Evolutionary conservation across 129 eudicot genomes (phyloP).

Genomic region (Logfia minima): DNA sequence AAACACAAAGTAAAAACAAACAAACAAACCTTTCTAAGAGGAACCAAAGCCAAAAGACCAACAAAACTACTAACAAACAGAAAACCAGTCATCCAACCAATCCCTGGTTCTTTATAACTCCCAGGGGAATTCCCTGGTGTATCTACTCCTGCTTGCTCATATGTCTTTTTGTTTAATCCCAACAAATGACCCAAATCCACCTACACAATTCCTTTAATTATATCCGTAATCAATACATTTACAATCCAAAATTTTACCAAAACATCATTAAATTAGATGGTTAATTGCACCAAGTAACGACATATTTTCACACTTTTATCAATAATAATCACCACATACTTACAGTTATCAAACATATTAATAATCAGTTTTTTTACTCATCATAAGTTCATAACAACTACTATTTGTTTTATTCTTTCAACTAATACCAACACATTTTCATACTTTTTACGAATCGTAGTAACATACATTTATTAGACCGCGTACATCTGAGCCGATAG

Average conservation of each 20-base stretch:
- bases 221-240: background rate
- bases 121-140: conserved; percentile 70
- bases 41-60: conserved; percentile 87
- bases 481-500: too few species aligned
- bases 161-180: conserved; percentile 68
- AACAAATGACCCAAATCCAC: conserved; percentile 89
- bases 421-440: too few species aligned
- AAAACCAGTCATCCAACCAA: conserved; percentile 94
- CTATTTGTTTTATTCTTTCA: too few species aligned
- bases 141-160: conserved; percentile 69
- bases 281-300: too few species aligned
- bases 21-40: conserved; percentile 75
- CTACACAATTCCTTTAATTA: conserved; percentile 30
- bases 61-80: conserved; percentile 74
- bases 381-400: too few species aligned
- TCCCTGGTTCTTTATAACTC: conserved; percentile 68
- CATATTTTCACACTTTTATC: background rate
- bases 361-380: too few species aligned
- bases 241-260: too few species aligned
- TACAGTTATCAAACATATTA: background rate
- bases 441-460: too few species aligned
- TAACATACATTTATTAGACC: too few species aligned
- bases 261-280: too few species aligned
- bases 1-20: background rate
- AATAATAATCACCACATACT: background rate